These are phyloP conservation scores for Candida glucosophila DNA, from an alignment of 1,139 yeast species.

Conservation along the genomic window DNA sequence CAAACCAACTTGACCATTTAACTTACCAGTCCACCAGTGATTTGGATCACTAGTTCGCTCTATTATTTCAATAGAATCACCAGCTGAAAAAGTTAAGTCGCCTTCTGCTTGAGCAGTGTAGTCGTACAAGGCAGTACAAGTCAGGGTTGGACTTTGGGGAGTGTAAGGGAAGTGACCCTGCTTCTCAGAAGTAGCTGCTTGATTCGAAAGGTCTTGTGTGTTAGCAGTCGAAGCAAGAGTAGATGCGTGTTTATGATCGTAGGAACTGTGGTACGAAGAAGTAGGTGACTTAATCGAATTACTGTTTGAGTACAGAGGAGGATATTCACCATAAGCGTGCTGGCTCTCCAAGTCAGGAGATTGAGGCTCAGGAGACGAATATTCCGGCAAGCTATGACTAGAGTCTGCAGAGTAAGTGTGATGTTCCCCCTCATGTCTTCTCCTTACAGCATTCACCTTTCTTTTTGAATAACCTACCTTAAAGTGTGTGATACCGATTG, in stretches of 20 bases:
- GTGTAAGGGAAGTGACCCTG: slow-evolving; percentile 14
- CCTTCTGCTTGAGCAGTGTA: slow-evolving; percentile 84
- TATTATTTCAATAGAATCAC: slow-evolving; percentile 75
- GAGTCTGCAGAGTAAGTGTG: slow-evolving; percentile 15
- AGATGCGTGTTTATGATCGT: no score
- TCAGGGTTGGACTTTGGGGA: slow-evolving; percentile 34
- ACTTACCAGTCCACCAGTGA: slow-evolving; percentile 98
- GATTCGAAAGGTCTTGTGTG: slow-evolving; percentile 31
- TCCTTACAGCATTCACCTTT: slow-evolving; percentile 74
- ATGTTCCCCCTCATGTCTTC: slow-evolving; percentile 50
- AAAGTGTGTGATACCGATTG: slow-evolving; percentile 81
- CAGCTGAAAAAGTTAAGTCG: slow-evolving; percentile 80
- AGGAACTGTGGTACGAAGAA: slow-evolving; percentile 3
- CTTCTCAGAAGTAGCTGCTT: no score
- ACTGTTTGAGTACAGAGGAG: no score
- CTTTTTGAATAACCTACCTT: slow-evolving; percentile 80
- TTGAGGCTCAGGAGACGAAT: slow-evolving; percentile 17
- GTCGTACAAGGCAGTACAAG: slow-evolving; percentile 71
- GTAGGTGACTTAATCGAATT: slow-evolving; percentile 2
- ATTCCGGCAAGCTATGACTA: slow-evolving; percentile 26
- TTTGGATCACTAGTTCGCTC: slow-evolving; percentile 76
- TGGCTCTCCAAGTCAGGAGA: slow-evolving; percentile 5
- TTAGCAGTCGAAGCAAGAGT: slow-evolving; percentile 9
- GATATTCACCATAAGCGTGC: no score
- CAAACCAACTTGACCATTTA: slow-evolving; percentile 79